phyloP scores from a whole-genome alignment of 768 basidiomycete species.

The Agaricus blazei region DNA sequence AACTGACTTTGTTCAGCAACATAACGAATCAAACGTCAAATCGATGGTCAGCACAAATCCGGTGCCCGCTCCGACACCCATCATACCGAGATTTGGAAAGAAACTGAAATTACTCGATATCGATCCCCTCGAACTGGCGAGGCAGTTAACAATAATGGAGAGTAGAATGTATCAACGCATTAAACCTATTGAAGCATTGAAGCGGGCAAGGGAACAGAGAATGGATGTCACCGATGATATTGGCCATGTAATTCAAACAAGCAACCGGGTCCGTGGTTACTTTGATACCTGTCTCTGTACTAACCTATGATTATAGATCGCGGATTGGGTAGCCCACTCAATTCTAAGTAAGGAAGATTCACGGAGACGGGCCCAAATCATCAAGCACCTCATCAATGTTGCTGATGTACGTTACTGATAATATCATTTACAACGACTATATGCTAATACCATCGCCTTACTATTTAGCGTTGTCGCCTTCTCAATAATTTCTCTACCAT shows the following conservation, averaged over 20 bases:
- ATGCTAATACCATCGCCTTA: slow-evolving; percentile 2
- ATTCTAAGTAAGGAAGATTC: slow-evolving; percentile 81
- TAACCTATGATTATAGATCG: slow-evolving; percentile 51
- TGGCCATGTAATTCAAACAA: slow-evolving; percentile 79
- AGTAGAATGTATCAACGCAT: slow-evolving; percentile 84
- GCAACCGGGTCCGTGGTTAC: slow-evolving; percentile 60
- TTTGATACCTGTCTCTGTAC: too few species aligned
- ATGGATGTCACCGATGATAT: slow-evolving; percentile 79
- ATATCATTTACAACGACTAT: background rate
- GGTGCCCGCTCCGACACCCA: slow-evolving; percentile 67
- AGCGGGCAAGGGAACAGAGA: slow-evolving; percentile 73
- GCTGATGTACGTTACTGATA: slow-evolving; percentile 67
- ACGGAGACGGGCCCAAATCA: slow-evolving; percentile 69
- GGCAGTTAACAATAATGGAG: slow-evolving; percentile 92
- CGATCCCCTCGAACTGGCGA: slow-evolving; percentile 83
- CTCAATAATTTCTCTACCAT: slow-evolving; percentile 97
- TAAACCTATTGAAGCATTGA: slow-evolving; percentile 84
- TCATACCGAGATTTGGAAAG: slow-evolving; percentile 65
- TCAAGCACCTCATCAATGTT: slow-evolving; percentile 88
- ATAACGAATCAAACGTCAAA: slow-evolving; percentile 54
- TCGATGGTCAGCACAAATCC: slow-evolving; percentile 49
- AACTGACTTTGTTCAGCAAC: slow-evolving; percentile 13
- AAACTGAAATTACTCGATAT: slow-evolving; percentile 82
- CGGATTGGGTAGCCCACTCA: slow-evolving; percentile 87
- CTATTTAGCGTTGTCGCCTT: slow-evolving; percentile 72